Evolutionary conservation across 441 rosid species (phyloP), one percentile per base, ranked within the genome.

Genomic region (Biscutella laevigata): DNA sequence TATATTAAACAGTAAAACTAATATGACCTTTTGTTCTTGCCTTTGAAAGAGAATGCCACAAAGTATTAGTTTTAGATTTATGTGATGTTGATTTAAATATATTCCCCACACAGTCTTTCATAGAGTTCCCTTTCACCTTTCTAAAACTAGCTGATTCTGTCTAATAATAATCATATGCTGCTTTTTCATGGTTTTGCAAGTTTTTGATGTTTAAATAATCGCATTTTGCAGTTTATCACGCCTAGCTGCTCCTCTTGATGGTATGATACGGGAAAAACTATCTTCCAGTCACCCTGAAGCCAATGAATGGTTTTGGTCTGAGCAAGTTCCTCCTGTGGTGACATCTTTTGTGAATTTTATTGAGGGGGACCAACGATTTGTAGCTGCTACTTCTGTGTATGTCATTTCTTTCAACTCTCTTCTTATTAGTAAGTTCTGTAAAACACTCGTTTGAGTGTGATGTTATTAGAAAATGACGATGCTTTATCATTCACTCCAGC

Each of bases 221-320:
- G 20, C 33, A 56, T 53, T 36, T 22, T 81, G 81, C 88, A 94
- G 99, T 70, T 79, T 94, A 70, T 72, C 74, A 25, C 82, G 94
- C 60, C 94, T 66, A 61, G 78, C 85, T 74, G 83, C 91, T 67
- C 86, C 88, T 13, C 68, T 94, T 56, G 95, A 88, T 76, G 77
- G 83, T 70, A 68, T 75, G 71, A 88, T 94, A 66, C 80, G 84
- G 80, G 95, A 84, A 33, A 76, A 88, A 64, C 60, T 94, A 52
- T 81, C 87, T 37, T 78, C 75, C 63, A 94, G 86, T 64, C 86
- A 81, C 47, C 83, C 92, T 62, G 86, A 84, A 68, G 78, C 74
- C 44, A 77, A 71, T 65, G 90, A 86, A 26, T 77, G 95, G 99
- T 84, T 94, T 69, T 88, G 83, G 90, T 75, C 88, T 25, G 87